These are phyloP conservation scores for Penicillium sp. DNA, from an alignment of 2,329 filamentous ascomycete species.

Conservation along the genomic window DNA sequence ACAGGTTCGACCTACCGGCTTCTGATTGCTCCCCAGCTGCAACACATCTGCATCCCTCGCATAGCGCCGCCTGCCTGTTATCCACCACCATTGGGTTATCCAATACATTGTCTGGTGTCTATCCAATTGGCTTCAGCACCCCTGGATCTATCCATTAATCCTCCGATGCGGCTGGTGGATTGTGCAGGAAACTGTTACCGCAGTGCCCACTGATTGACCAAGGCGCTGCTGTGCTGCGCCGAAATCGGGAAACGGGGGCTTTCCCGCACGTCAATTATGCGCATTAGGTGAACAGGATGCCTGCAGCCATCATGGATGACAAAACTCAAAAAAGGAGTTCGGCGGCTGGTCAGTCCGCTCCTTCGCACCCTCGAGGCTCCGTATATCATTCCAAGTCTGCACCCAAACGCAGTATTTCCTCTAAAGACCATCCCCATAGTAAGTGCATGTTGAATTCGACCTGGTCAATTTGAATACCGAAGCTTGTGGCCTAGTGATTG, in stretches of 20 bases:
- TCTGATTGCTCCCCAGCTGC: constrained; percentile 15
- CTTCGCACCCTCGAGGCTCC: constrained; percentile 24
- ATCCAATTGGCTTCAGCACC: constrained; percentile 12
- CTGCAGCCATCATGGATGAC: constrained; percentile 27
- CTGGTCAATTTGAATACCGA: background rate
- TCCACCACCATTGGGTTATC: constrained; percentile 8
- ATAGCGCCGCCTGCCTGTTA: constrained; percentile 14
- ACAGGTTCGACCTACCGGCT: constrained; percentile 9
- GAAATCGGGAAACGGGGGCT: constrained; percentile 18
- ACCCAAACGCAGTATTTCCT: constrained; percentile 18
- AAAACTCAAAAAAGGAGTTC: constrained; percentile 27
- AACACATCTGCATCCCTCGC: constrained; percentile 23
- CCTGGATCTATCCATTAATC: constrained; percentile 13
- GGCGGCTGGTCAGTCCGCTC: constrained; percentile 24
- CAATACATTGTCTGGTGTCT: constrained; percentile 18
- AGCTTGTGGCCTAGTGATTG: background rate
- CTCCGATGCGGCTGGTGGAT: constrained; percentile 21
- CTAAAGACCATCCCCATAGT: constrained; percentile 25
- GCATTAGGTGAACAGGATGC: constrained; percentile 18
- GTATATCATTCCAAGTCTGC: constrained; percentile 27
- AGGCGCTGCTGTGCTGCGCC: constrained; percentile 18
- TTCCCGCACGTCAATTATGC: constrained; percentile 30
- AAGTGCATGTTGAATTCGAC: constrained; percentile 8
- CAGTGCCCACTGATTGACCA: constrained; percentile 18
- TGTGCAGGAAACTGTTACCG: constrained; percentile 8